Evolutionary conservation across 192 early-diverging fungal genomes (phyloP).

Genomic region (Linnemannia elongata): DNA sequence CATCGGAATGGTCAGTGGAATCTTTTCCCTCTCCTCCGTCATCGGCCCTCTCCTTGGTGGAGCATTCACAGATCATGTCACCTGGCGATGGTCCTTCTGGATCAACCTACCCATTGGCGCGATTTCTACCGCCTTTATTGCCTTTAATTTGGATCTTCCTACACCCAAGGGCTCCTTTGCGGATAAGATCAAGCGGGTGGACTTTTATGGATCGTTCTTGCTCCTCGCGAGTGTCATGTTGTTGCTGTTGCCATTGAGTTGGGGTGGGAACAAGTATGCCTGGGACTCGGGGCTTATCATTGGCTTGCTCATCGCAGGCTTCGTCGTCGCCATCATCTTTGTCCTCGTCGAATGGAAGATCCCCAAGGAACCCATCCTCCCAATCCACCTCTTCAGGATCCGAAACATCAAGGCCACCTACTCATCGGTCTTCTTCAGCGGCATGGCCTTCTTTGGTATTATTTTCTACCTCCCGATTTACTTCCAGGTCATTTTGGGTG

Average conservation of each 20-base stretch:
- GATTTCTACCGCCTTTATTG: constrained; percentile 48
- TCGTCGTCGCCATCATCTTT: constrained; percentile 56
- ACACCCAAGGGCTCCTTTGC: constrained; percentile 54
- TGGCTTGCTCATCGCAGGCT: constrained; percentile 62
- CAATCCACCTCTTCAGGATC: constrained; percentile 57
- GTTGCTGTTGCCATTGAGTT: constrained; percentile 70
- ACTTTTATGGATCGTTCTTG: constrained; percentile 69
- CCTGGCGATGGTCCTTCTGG: constrained; percentile 82
- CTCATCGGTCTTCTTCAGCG: constrained; percentile 61
- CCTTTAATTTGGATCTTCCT: constrained; percentile 64
- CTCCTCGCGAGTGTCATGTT: constrained; percentile 62
- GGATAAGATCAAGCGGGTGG: constrained; percentile 70
- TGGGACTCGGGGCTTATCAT: constrained; percentile 71
- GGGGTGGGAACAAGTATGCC: constrained; percentile 71
- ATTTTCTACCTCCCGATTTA: constrained; percentile 75
- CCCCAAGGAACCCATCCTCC: constrained; percentile 67
- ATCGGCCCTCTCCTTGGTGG: constrained; percentile 77
- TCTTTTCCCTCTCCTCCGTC: constrained; percentile 71
- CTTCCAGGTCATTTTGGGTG: constrained; percentile 69
- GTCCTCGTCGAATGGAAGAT: constrained; percentile 66
- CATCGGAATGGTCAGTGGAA: constrained; percentile 67
- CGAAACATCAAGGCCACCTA: constrained; percentile 67
- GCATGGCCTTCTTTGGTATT: constrained; percentile 65
- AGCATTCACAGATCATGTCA: constrained; percentile 70
- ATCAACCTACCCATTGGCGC: constrained; percentile 61